These are phyloP conservation scores for Daldinia sp. DNA, from an alignment of 2,329 filamentous ascomycete species.

Conservation along the genomic window DNA sequence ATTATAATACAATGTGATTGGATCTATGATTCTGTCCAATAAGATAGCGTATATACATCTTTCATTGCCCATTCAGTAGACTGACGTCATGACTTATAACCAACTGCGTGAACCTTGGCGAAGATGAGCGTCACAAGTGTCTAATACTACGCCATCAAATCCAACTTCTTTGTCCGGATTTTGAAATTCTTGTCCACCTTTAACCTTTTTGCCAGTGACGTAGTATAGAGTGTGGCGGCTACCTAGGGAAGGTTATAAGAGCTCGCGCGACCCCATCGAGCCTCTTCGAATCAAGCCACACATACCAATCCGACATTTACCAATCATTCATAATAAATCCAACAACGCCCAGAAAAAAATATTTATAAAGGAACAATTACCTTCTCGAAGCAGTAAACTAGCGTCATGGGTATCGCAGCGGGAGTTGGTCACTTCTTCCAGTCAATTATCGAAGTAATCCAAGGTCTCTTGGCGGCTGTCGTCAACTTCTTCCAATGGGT, in stretches of 20 bases:
- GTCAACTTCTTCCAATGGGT: conserved; percentile 45
- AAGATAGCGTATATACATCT: neutral
- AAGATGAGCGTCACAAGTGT: conserved; percentile 29
- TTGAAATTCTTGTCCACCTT: conserved; percentile 8
- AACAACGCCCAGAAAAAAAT: neutral
- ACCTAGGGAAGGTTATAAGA: neutral
- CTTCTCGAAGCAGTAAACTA: neutral
- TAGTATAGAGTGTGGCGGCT: conserved; percentile 23
- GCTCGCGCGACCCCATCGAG: neutral
- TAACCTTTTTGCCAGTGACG: conserved; percentile 26
- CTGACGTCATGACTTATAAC: conserved; percentile 35
- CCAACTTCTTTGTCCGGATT: conserved; percentile 29
- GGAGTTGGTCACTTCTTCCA: conserved; percentile 49
- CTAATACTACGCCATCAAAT: conserved; percentile 12
- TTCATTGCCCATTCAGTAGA: conserved; percentile 16
- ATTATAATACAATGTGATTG: conserved; percentile 1
- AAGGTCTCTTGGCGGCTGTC: conserved; percentile 43
- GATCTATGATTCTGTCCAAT: conserved; percentile 20
- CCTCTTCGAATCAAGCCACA: conserved; percentile 8
- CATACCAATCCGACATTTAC: neutral
- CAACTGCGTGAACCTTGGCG: conserved; percentile 21
- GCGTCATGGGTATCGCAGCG: conserved; percentile 49
- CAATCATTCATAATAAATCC: neutral
- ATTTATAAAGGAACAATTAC: neutral
- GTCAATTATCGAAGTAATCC: conserved; percentile 43